Evolutionary conservation across 169 alveolate genomes (phyloP).

Genomic region (Plasmodium billcollinsi): DNA sequence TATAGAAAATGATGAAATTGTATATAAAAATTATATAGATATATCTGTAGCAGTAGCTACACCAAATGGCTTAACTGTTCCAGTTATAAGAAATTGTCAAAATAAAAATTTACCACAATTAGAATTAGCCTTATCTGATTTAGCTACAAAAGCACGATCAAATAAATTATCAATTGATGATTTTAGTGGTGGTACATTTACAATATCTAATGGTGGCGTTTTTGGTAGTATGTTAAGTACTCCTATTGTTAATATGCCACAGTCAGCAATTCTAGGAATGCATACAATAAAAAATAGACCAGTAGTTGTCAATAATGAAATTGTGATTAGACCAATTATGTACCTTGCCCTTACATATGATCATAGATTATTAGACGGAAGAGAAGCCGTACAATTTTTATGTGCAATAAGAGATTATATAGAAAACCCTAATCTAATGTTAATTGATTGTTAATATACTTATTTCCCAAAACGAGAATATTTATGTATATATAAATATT

Average conservation of each 20-base stretch:
- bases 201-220: constrained; percentile 97
- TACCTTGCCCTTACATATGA: constrained; percentile 96
- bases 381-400: constrained; percentile 97
- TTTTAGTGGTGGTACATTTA: constrained; percentile 97
- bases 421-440: constrained; percentile 92
- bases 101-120: constrained; percentile 90
- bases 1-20: constrained; percentile 91
- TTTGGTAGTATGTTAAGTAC: constrained; percentile 97
- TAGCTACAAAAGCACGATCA: constrained; percentile 93
- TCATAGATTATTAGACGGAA: constrained; percentile 97
- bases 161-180: constrained; percentile 94
- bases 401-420: constrained; percentile 92
- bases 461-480: too few relatives aligned
- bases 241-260: constrained; percentile 96
- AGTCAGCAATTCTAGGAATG: constrained; percentile 96
- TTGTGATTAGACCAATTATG: constrained; percentile 97
- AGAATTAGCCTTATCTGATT: constrained; percentile 87
- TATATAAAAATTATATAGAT: constrained; percentile 94
- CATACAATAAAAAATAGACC: constrained; percentile 94
- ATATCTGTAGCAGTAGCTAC: constrained; percentile 97
- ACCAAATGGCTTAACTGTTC: constrained; percentile 96
- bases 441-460: constrained; percentile 72
- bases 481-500: too few relatives aligned
- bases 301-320: constrained; percentile 93
- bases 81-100: constrained; percentile 95